These are phyloP conservation scores for Alternaria dauci DNA, from an alignment of 2,329 filamentous ascomycete species.

Conservation along the genomic window DNA sequence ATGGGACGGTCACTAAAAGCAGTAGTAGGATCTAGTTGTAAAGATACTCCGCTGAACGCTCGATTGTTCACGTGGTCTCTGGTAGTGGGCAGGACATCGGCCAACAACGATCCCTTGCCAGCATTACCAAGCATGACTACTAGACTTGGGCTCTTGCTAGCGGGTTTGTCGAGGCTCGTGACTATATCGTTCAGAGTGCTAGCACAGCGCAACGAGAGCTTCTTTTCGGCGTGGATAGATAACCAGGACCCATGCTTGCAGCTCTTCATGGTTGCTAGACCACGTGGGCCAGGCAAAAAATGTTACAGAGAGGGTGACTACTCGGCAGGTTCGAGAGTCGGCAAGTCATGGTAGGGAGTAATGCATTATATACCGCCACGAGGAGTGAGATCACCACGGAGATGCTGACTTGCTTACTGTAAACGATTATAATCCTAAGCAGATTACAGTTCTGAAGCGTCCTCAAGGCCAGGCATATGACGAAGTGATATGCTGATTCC, in stretches of 20 bases:
- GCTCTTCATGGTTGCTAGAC: background rate
- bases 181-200: slow-evolving; percentile 5
- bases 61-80: background rate
- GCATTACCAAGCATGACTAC: slow-evolving; percentile 1
- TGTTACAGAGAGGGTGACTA: background rate
- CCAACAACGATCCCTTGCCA: background rate
- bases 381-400: background rate
- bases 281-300: background rate
- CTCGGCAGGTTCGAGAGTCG: background rate
- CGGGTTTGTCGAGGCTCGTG: slow-evolving; percentile 1
- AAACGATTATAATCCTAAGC: background rate
- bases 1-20: slow-evolving; percentile 2
- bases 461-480: background rate
- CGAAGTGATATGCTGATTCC: background rate
- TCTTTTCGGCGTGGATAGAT: background rate
- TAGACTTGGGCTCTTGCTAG: slow-evolving; percentile 1
- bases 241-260: slow-evolving; percentile 1
- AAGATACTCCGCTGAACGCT: background rate
- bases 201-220: background rate
- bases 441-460: background rate
- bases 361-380: background rate
- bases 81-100: background rate
- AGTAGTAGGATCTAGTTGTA: slow-evolving; percentile 3
- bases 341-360: background rate
- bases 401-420: background rate